A percentile compares a stretch with the other conserved stretches of the same genome.
phyloP scores from a whole-genome alignment of 768 basidiomycete genomes.

The Mycena rosella region DNA sequence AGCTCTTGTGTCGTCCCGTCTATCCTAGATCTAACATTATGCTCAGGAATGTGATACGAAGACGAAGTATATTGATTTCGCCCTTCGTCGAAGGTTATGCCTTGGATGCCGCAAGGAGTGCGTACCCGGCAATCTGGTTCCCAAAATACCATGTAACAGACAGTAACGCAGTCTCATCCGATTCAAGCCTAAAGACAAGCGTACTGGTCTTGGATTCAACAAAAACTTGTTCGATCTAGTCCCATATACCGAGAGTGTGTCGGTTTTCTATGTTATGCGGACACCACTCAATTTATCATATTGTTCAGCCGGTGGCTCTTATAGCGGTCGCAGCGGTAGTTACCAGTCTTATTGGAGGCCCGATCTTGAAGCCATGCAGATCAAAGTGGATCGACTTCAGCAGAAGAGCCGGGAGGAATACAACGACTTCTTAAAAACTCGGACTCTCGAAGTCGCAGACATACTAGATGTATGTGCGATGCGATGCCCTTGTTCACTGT shows the following conservation, averaged over 20 bases:
- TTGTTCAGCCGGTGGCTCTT: conserved; percentile 5
- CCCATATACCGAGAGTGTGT: neutral
- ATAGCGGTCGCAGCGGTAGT: neutral
- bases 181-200: neutral
- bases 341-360: conserved; percentile 2
- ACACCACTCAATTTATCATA: neutral
- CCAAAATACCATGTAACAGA: too few species aligned
- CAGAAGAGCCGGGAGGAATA: neutral
- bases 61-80: neutral
- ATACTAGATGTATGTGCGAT: neutral
- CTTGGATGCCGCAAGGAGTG: conserved; percentile 9
- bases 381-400: neutral
- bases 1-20: neutral
- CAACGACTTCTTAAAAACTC: neutral
- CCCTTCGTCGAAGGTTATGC: conserved; percentile 14
- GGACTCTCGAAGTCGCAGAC: neutral
- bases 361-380: conserved; percentile 5
- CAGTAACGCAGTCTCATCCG: conserved; percentile 15
- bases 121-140: neutral
- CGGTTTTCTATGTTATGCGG: neutral
- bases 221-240: neutral
- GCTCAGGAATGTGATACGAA: conserved; percentile 11
- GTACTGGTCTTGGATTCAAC: neutral
- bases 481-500: too few species aligned
- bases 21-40: too few species aligned